Percentiles rank a stretch among this genome's conserved stretches.
These are phyloP conservation scores for Pythium brachiatum DNA, from an alignment of 352 stramenopile species.

Conservation along the genomic window DNA sequence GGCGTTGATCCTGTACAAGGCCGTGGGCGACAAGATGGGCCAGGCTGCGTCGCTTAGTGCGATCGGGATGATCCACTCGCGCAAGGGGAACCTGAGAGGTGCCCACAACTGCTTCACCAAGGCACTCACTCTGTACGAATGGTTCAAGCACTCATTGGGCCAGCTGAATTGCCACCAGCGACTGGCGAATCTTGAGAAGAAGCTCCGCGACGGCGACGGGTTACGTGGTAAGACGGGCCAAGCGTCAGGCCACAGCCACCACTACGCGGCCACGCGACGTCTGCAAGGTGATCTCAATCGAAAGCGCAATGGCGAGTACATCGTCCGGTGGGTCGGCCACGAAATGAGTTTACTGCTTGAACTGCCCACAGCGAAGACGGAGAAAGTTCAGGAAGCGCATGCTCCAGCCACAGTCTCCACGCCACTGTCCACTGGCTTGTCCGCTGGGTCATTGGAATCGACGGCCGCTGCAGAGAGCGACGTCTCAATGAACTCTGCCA, in stretches of 20 bases:
- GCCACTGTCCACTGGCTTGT: slow-evolving; percentile 6
- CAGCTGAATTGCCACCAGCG: slow-evolving; percentile 82
- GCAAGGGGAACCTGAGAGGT: slow-evolving; percentile 71
- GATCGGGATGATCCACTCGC: slow-evolving; percentile 80
- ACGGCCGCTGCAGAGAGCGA: not conserved
- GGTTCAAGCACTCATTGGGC: slow-evolving; percentile 76
- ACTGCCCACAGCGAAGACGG: slow-evolving; percentile 36
- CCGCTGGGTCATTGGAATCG: not conserved
- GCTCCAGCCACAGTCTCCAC: slow-evolving; percentile 20
- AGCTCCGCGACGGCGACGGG: slow-evolving; percentile 67
- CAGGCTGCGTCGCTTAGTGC: slow-evolving; percentile 72
- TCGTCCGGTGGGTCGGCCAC: slow-evolving; percentile 78
- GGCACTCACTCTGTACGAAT: slow-evolving; percentile 76
- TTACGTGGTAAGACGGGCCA: slow-evolving; percentile 51
- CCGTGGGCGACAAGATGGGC: slow-evolving; percentile 68
- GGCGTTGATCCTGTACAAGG: slow-evolving; percentile 74
- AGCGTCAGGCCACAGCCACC: slow-evolving; percentile 61
- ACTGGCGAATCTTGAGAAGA: slow-evolving; percentile 82
- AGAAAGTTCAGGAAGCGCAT: slow-evolving; percentile 51
- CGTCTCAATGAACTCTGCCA: slow-evolving; percentile 12
- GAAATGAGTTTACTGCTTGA: slow-evolving; percentile 81
- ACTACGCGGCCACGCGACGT: slow-evolving; percentile 71
- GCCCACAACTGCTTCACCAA: slow-evolving; percentile 83
- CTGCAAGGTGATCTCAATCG: slow-evolving; percentile 79
- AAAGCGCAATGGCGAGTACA: slow-evolving; percentile 79